Evolutionary conservation across 495 filamentous ascomycete genomes (phyloP).

Genomic region (Lasiosphaeria ovina): DNA sequence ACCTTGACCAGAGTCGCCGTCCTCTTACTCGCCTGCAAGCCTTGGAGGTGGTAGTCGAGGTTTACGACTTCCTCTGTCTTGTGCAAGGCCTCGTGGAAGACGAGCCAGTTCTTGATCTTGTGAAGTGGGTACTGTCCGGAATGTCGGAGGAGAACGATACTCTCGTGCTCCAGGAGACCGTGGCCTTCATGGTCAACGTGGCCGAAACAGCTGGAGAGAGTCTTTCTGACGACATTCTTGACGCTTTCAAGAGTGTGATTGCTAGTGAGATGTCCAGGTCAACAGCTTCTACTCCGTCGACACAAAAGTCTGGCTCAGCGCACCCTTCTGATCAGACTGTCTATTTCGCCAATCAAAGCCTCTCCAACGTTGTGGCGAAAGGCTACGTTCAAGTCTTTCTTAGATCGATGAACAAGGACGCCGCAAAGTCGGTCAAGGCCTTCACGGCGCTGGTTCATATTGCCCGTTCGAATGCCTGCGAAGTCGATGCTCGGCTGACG

Average conservation of each 20-base stretch:
- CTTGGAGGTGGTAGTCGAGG: conserved; percentile 65
- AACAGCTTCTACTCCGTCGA: conserved; percentile 32
- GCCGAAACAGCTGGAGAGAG: conserved; percentile 44
- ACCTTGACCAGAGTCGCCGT: conserved; percentile 60
- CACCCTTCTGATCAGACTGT: conserved; percentile 20
- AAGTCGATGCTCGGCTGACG: conserved; percentile 69
- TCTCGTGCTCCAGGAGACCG: conserved; percentile 48
- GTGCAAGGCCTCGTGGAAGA: conserved; percentile 51
- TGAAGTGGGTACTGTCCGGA: conserved; percentile 46
- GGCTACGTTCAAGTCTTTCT: conserved; percentile 62
- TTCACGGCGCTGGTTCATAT: conserved; percentile 59
- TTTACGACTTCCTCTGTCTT: conserved; percentile 59
- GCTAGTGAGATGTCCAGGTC: conserved; percentile 38
- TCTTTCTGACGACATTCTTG: conserved; percentile 53
- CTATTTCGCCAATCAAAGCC: conserved; percentile 38
- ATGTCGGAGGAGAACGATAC: conserved; percentile 56
- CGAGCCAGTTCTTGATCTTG: conserved; percentile 39
- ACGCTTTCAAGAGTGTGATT: conserved; percentile 45
- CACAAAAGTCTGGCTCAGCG: conserved; percentile 17
- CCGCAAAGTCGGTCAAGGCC: conserved; percentile 48
- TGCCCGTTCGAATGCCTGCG: conserved; percentile 51
- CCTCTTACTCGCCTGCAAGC: conserved; percentile 66
- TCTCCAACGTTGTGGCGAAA: conserved; percentile 53
- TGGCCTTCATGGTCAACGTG: conserved; percentile 50
- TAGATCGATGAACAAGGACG: conserved; percentile 53